Conservation (phyloP, 1,284 basidiomycete species). For the Ustilago xerochloae region DNA sequence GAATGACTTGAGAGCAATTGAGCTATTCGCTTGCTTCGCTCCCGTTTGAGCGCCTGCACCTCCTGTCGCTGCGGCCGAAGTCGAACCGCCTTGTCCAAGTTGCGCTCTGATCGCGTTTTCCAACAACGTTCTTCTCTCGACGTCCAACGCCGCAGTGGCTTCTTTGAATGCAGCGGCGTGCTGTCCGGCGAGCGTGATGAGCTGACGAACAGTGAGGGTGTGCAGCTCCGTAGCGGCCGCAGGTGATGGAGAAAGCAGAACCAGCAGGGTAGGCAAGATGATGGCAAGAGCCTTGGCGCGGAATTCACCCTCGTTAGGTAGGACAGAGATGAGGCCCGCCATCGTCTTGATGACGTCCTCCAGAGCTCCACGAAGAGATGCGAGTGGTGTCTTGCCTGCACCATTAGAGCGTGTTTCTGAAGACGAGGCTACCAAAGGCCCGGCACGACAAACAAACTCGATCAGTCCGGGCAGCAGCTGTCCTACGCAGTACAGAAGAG, state of each 20-base stretch:
- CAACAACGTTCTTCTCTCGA: slow-evolving; percentile 74
- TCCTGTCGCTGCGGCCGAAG: not conserved
- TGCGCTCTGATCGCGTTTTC: slow-evolving; percentile 76
- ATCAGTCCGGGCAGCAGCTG: slow-evolving; percentile 83
- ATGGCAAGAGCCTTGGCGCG: slow-evolving; percentile 77
- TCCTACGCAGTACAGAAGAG: slow-evolving; percentile 79
- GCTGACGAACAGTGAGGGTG: slow-evolving; percentile 77
- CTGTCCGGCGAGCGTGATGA: slow-evolving; percentile 80
- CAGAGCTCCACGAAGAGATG: slow-evolving; percentile 73
- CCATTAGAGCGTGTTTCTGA: not conserved
- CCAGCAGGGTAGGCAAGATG: slow-evolving; percentile 80
- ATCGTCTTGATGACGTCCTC: slow-evolving; percentile 86
- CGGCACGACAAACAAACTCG: slow-evolving; percentile 77
- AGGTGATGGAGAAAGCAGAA: slow-evolving; percentile 73
- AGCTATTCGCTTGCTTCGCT: slow-evolving; percentile 13
- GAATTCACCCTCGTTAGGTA: slow-evolving; percentile 31
- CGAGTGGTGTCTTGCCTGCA: slow-evolving; percentile 25
- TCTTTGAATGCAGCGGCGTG: slow-evolving; percentile 86
- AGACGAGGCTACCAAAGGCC: slow-evolving; percentile 18
- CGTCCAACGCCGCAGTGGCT: slow-evolving; percentile 79
- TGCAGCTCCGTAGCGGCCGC: slow-evolving; percentile 72
- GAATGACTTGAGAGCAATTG: slow-evolving; percentile 55
- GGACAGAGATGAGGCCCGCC: slow-evolving; percentile 71
- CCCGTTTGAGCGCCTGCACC: not conserved
- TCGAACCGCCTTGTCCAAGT: slow-evolving; percentile 14